A percentile compares a stretch with the other conserved stretches of the same genome.
Conservation (phyloP, 1,284 basidiomycete genomes). For the Porogramme epimiltina region DNA sequence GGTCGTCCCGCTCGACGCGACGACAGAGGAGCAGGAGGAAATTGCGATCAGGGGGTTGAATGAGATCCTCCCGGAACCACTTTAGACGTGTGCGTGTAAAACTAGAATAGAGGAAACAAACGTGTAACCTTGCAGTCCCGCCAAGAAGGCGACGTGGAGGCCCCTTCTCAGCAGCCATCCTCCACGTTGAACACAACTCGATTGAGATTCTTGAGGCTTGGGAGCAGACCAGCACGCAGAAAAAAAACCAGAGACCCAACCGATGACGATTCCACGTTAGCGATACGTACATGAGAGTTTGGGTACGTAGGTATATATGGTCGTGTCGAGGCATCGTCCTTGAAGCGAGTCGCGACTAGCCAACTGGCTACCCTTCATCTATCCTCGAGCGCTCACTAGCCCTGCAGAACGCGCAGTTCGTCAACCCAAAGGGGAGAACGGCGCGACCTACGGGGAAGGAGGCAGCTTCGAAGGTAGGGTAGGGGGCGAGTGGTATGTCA, state of each 20-base stretch:
- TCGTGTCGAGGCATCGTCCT: background rate
- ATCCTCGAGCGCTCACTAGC: constrained; percentile 40
- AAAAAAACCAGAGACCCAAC: constrained; percentile 6
- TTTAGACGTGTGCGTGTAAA: background rate
- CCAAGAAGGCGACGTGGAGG: too few species aligned
- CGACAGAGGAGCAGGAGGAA: constrained; percentile 60
- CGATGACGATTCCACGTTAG: constrained; percentile 6
- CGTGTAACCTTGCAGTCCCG: too few species aligned
- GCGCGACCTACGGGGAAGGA: constrained; percentile 24
- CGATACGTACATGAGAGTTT: constrained; percentile 17
- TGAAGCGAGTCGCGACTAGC: background rate
- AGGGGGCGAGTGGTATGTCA: background rate
- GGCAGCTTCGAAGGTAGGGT: constrained; percentile 26
- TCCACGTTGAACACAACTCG: too few species aligned
- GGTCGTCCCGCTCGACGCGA: constrained; percentile 58
- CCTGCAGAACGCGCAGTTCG: constrained; percentile 31
- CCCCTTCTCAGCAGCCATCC: too few species aligned
- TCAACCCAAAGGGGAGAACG: constrained; percentile 45
- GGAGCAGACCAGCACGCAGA: background rate
- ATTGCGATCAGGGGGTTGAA: constrained; percentile 39
- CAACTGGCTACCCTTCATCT: background rate
- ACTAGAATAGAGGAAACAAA: background rate
- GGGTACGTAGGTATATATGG: constrained; percentile 8
- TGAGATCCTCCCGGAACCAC: constrained; percentile 19
- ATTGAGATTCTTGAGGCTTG: too few species aligned